Evolutionary conservation across 805 yeast species (phyloP), one percentile per base, ranked within the genome.

Genomic region (Kluyveromyces lactis): DNA sequence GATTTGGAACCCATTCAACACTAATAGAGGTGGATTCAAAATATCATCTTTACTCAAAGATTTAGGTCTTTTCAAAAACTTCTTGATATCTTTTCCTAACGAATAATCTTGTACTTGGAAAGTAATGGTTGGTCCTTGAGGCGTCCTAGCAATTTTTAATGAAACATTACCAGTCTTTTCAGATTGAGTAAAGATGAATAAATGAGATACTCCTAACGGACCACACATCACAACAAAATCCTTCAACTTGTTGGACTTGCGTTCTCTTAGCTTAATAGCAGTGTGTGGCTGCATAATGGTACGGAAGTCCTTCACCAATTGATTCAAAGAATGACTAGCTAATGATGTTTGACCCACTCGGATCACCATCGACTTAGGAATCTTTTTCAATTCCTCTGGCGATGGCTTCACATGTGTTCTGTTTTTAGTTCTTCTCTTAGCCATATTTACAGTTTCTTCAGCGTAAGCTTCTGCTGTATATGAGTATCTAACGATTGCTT

Each of bases 221-320:
- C 97, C 97, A 28, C 96, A 85, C 96, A 92, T 89, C n/a, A 86
- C 95, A n/a, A 89, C 75, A 52, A 83, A 92, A 64, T 90, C 98
- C 60, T 83, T 86, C 49, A 92, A 69, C 56, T 79, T 84, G 62
- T 92, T 92, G 29, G 85, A 69, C 57, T 85, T 86, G 37, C 97
- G 71, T 63, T 92, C 98, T 47, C 80, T 73, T 43, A 92, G 71
- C 49, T 78, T 83, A 52, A 86, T 78, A 10, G 97, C 97, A 2
- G 98, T 92, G 55, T 90, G 95, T 11, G 98, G 98, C 58, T 86
- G 92, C 96, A 92, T 87, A 47, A 87, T 76, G 44, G 75, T 74
- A 56, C 98, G 75, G 61, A 89, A 78, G 61, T 92, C 98, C 43
- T 72, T 72, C 16, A 89, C 97, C 41, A 92, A 68, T 60, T 86